Evolutionary conservation across 1,284 basidiomycete species (phyloP), one percentile per base, ranked within the genome.

Genomic region (Leccinum subfulvum): DNA sequence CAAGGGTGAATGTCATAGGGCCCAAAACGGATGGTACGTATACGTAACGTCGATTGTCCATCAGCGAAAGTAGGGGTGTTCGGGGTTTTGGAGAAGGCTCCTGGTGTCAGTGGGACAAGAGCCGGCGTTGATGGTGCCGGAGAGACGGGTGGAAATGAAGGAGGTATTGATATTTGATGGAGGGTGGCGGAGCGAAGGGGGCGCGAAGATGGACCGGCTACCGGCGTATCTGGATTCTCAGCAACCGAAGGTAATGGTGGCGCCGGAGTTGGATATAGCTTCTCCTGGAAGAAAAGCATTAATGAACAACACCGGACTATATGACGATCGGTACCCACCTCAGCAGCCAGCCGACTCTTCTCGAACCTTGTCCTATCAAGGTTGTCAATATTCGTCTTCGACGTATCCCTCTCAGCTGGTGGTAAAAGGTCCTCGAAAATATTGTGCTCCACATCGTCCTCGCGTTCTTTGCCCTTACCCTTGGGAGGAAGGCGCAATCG

Each of bases 1-100:
- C 97, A 99, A 0, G 97, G 98, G 72, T 97, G 90, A 72, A 99
- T 95, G 73, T 99, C 96, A 73, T 84, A 97, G 47, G 88, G 84
- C n/a, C 95, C 97, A 70, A 99, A 97, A 18, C 95, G 88, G 65
- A 99, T 96, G 59, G 84, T 88, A 61, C 88, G 88, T 79, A 97
- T 96, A 64, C 91, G 86, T 39, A 90, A 80, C 23, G 78, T 76
- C 1, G 78, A 75, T 47, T 79, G 78, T 62, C 76, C 63, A 16
- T 74, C 68, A 65, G 56, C 68, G 61, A 67, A 16, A 44, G 60
- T 61, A 39, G 68, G 69, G 16, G 68, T 66, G 64, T 73, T 66
- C 14, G 68, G 69, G 7, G 68, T 68, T 63, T 72, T 71, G n/a
- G 69, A 65, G 57, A 71, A 66, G 30, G 76, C 73, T 62, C 71